Evolutionary conservation across 345 rosid genomes (phyloP), one percentile per base, ranked within the genome.

Genomic region (Theobroma cacao): DNA sequence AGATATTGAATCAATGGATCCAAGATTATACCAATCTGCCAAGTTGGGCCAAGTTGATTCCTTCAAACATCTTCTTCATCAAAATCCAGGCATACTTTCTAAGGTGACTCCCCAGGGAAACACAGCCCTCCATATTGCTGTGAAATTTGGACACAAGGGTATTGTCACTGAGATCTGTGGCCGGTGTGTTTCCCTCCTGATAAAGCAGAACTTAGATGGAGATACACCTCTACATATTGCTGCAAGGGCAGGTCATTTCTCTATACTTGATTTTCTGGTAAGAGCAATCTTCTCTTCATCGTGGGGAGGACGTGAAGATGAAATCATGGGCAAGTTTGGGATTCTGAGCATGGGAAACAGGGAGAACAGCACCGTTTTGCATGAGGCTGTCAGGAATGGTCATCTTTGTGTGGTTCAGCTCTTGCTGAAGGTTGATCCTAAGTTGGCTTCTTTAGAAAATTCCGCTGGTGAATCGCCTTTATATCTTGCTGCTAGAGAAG

Each of bases 221-320:
- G 86, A 83, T 58, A 77, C 81, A 13, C 61, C 80, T 22, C 74
- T 77, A 17, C 86, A 83, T 50, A 75, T 83, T 45, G 81, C 81
- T 3, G 75, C 79, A 43, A 50, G 52, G 45, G 72, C 58, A 1
- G 83, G 86, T 2, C 75, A 82, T 59, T 17, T 75, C 18, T 43
- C 24, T 1, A 26, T 80, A 5, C 74, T 83, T 17, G 60, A 62
- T 20, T 83, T 83, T 52, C 50, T 77, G 40, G n/a, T 62, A 8
- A 62, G 3, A 30, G n/a, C 31, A 33, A 17, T 33, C 24, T 63
- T 33, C 2, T 63, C 68, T 63, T 63, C 43, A 2, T 18, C 24
- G 7, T 64, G 47, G 70, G 5, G n/a, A 61, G 70, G 9, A n/a
- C 2, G 2, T 36, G 70, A 34, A 64, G 47, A 34, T 7, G 70